Conservation (phyloP, 1,139 yeast species). For the Blastobotrys capitulatus region DNA sequence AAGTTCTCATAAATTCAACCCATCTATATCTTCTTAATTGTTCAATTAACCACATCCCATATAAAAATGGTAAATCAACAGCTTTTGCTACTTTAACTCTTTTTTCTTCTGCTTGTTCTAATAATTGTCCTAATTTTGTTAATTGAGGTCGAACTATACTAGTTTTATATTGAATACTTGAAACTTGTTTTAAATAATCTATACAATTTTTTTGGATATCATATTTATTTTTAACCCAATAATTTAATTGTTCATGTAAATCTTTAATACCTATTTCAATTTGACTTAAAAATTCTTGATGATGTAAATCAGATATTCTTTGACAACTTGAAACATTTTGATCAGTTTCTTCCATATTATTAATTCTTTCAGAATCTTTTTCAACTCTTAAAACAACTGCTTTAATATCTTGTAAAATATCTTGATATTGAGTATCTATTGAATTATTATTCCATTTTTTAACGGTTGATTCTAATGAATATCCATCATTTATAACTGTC, state of each 20-base stretch:
- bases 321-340: constrained; percentile 19
- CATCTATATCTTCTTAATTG: constrained; percentile 63
- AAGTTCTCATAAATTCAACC: constrained; percentile 49
- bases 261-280: constrained; percentile 22
- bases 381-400: constrained; percentile 26
- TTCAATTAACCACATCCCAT: constrained; percentile 74
- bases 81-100: constrained; percentile 46
- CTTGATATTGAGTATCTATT: constrained; percentile 11
- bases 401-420: constrained; percentile 25
- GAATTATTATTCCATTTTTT: constrained; percentile 14
- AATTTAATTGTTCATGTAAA: constrained; percentile 17
- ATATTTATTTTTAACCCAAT: constrained; percentile 17
- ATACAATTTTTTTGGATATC: constrained; percentile 19
- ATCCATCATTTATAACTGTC: constrained; percentile 20
- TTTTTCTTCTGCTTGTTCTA: constrained; percentile 40
- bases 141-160: constrained; percentile 29
- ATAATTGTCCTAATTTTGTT: constrained; percentile 28
- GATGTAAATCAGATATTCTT: constrained; percentile 22
- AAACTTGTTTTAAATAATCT: constrained; percentile 24
- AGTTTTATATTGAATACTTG: constrained; percentile 30
- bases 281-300: constrained; percentile 27
- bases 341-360: constrained; percentile 23
- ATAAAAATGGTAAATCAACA: constrained; percentile 71
- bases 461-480: constrained; percentile 17
- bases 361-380: constrained; percentile 27